These are phyloP conservation scores for Pichia thaimueangensis DNA, from an alignment of 805 yeast species.

Conservation along the genomic window DNA sequence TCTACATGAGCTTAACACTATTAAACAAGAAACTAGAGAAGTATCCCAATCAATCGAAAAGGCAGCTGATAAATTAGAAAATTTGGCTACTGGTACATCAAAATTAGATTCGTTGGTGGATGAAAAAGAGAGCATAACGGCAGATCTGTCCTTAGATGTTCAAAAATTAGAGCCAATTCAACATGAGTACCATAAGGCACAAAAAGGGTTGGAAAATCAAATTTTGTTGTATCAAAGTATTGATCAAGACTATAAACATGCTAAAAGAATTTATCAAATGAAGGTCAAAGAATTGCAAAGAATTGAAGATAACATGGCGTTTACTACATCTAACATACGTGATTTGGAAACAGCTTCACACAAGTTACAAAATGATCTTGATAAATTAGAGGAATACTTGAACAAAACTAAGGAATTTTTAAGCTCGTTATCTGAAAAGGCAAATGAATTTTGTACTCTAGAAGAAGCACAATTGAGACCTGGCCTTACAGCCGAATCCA, in stretches of 20 bases:
- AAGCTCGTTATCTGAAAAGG: constrained; percentile 18
- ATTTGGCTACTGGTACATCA: constrained; percentile 38
- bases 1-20: constrained; percentile 3
- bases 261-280: constrained; percentile 10
- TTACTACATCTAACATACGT: constrained; percentile 4
- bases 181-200: constrained; percentile 14
- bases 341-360: neutral
- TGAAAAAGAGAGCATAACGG: constrained; percentile 28
- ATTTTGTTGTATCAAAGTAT: constrained; percentile 13
- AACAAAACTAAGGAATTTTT: neutral
- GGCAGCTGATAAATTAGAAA: constrained; percentile 35
- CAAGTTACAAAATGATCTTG: constrained; percentile 13
- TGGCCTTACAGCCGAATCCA: constrained; percentile 35
- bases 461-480: constrained; percentile 38
- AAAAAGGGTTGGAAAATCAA: constrained; percentile 11
- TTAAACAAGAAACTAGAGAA: constrained; percentile 6
- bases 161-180: constrained; percentile 19
- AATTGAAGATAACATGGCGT: constrained; percentile 21
- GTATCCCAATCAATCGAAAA: constrained; percentile 26
- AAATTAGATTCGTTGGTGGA: constrained; percentile 30
- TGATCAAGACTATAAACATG: constrained; percentile 8
- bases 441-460: constrained; percentile 39
- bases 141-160: constrained; percentile 23
- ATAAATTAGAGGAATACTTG: constrained; percentile 24
- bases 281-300: constrained; percentile 16